Percentiles rank a stretch among this genome's conserved stretches.
phyloP scores from a whole-genome alignment of 208 protist species.

The Acanthamoeba divionensis region DNA sequence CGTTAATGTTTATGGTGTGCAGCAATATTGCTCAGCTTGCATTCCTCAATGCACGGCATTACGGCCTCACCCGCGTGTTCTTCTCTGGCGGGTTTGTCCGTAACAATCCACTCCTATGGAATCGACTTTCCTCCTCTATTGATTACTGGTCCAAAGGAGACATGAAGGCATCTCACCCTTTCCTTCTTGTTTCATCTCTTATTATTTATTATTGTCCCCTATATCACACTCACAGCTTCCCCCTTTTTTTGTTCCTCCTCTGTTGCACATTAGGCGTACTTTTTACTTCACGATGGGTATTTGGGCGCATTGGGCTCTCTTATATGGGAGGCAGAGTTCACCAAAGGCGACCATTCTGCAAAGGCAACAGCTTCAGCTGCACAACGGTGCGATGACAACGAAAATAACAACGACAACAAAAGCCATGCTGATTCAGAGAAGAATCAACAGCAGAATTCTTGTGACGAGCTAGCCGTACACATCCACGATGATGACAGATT shows the following conservation, averaged over 20 bases:
- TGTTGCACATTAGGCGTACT: not conserved
- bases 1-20: conserved; percentile 22
- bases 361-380: too few species aligned
- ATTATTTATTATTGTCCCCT: too few species aligned
- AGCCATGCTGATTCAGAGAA: too few species aligned
- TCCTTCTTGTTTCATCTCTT: not conserved
- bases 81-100: conserved; percentile 33
- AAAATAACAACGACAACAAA: too few species aligned
- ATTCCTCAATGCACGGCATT: conserved; percentile 34
- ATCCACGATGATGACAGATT: too few species aligned
- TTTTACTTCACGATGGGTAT: conserved; percentile 24
- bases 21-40: conserved; percentile 32
- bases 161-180: not conserved
- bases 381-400: too few species aligned
- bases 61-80: not conserved
- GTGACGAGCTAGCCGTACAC: too few species aligned
- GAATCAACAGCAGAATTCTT: too few species aligned
- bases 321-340: not conserved
- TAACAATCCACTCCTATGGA: not conserved
- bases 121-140: not conserved
- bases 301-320: conserved; percentile 1
- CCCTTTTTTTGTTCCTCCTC: too few species aligned
- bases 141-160: conserved; percentile 40
- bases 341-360: too few species aligned
- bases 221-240: not conserved